Evolutionary conservation across 768 basidiomycete genomes (phyloP), one percentile per base, ranked within the genome.

Genomic region (Xanthoconium stramineum): DNA sequence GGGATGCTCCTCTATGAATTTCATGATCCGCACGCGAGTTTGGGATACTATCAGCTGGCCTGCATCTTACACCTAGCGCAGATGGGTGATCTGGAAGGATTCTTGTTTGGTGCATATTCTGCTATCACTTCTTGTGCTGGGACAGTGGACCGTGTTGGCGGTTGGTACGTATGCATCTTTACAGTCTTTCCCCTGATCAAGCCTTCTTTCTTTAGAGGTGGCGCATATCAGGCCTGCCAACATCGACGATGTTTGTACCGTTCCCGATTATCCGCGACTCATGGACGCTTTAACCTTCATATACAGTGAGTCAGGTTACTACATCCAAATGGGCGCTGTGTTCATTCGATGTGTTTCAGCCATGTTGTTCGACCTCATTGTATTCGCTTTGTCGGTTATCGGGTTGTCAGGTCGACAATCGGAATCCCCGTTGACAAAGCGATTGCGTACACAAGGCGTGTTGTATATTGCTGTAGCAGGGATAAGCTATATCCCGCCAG

Each of bases 21-120:
- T 68, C 28, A 47, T 57, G 55, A 57, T 68, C 44, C 64, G 69
- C 55, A 54, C 67, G 67, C 69, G 49, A 45, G 65, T 50, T 24
- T 24, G 24, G 35, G n/a, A 14, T 6, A 17, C 28, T 10, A 13
- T 37, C 13, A 6, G 4, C 4, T 35, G 12, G 36, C 7, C 17
- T 30, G 6, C 15, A 11, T 47, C 39, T 50, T 14, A 38, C 32
- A 8, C 20, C 10, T 33, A 0, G 10, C 7, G 15, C 49, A 70
- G 66, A 40, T 68, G 67, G 67, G 13, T 64, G 6, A 49, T 69
- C 10, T 69, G 68, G 68, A 66, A 52, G 39, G 53, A 54, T 12
- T 56, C 57, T 6, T 39, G 38, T 28, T n/a, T 19, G 3, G 51
- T 70, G 6, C 47, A 47, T 7, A 20, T 6, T 15, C 37, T 69